Percentiles rank a stretch among this genome's conserved stretches.
These are phyloP conservation scores for Beauveria bassiana DNA, from an alignment of 2,329 filamentous ascomycete species.

Conservation along the genomic window DNA sequence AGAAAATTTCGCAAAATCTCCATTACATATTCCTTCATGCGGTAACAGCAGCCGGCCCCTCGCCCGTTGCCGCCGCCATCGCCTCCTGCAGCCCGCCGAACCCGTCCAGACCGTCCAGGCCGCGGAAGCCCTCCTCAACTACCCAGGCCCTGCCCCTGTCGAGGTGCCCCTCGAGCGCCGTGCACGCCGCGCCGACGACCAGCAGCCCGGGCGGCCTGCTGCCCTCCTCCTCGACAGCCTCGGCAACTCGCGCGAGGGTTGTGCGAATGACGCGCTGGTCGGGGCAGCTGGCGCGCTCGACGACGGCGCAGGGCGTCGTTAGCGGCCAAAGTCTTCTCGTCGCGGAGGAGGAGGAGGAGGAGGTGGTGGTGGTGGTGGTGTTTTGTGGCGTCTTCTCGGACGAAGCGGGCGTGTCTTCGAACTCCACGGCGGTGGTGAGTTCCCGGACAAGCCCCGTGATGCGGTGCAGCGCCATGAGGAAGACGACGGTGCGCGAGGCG, in stretches of 20 bases:
- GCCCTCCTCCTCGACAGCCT: slow-evolving; percentile 82
- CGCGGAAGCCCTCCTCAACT: slow-evolving; percentile 80
- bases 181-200: slow-evolving; percentile 77
- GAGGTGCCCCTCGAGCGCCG: slow-evolving; percentile 55
- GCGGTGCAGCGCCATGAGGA: slow-evolving; percentile 90
- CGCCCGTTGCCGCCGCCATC: not conserved
- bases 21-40: not conserved
- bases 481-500: slow-evolving; percentile 73
- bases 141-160: slow-evolving; percentile 61
- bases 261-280: slow-evolving; percentile 91
- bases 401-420: too few species aligned
- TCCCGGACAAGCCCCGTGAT: slow-evolving; percentile 66
- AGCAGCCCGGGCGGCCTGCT: slow-evolving; percentile 82
- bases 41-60: not conserved
- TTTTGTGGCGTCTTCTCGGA: too few species aligned
- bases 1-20: not conserved
- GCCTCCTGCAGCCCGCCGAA: slow-evolving; percentile 16
- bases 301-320: slow-evolving; percentile 79
- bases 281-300: slow-evolving; percentile 87
- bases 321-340: slow-evolving; percentile 54
- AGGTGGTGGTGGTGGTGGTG: too few species aligned
- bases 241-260: slow-evolving; percentile 68
- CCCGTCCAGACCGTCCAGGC: slow-evolving; percentile 64
- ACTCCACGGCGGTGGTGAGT: slow-evolving; percentile 44
- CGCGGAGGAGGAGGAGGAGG: slow-evolving; percentile 10